phyloP scores from a whole-genome alignment of 1,139 yeast species.

The Geotrichum restrictum region DNA sequence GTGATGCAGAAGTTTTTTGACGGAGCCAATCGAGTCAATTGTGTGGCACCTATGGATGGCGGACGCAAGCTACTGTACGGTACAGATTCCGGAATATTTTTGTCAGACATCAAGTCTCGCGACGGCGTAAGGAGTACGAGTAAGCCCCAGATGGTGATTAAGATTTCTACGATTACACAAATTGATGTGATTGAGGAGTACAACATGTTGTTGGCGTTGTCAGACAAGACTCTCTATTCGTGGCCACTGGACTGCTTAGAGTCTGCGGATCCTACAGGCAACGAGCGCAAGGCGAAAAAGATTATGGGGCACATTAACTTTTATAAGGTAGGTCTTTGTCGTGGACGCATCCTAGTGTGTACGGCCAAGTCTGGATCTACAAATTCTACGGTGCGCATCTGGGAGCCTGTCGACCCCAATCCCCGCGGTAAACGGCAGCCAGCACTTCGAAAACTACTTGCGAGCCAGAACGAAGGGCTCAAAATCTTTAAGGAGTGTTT shows the following conservation, averaged over 20 bases:
- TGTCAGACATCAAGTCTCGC: slow-evolving; percentile 48
- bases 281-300: slow-evolving; percentile 71
- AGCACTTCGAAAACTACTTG: slow-evolving; percentile 49
- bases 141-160: slow-evolving; percentile 73
- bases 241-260: slow-evolving; percentile 77
- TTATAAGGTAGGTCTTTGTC: slow-evolving; percentile 89
- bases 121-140: slow-evolving; percentile 53
- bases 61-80: slow-evolving; percentile 89
- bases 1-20: slow-evolving; percentile 67
- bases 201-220: slow-evolving; percentile 71
- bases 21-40: slow-evolving; percentile 71
- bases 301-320: slow-evolving; percentile 80
- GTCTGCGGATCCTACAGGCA: slow-evolving; percentile 54
- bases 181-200: slow-evolving; percentile 90
- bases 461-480: slow-evolving; percentile 47
- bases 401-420: slow-evolving; percentile 71
- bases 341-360: slow-evolving; percentile 81
- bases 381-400: slow-evolving; percentile 73
- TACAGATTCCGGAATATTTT: slow-evolving; percentile 86
- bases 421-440: slow-evolving; percentile 41
- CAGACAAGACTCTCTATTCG: slow-evolving; percentile 78
- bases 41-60: slow-evolving; percentile 93
- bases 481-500: slow-evolving; percentile 73
- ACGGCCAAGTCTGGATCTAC: slow-evolving; percentile 77
- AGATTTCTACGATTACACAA: slow-evolving; percentile 77